A percentile compares a stretch with the other conserved stretches of the same genome.
Conservation (phyloP, 108 stramenopile genomes). For the Seminavis robusta region DNA sequence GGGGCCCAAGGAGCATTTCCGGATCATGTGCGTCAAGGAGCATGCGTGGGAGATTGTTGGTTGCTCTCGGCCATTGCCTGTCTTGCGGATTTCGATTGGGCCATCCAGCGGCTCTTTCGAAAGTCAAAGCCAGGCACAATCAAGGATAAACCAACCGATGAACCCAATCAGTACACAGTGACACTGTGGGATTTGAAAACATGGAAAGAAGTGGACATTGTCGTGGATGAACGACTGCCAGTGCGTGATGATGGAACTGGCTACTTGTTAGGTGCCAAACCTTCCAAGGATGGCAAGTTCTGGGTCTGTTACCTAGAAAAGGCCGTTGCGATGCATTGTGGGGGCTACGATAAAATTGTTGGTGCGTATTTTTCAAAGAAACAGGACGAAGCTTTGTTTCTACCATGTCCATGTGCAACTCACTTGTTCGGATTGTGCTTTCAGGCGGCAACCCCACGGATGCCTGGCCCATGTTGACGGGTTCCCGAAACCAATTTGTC, state of each 20-base stretch:
- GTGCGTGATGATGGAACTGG: background rate
- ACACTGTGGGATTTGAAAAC: slow-evolving; percentile 13
- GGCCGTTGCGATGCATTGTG: slow-evolving; percentile 17
- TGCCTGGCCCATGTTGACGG: slow-evolving; percentile 20
- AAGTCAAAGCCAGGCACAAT: slow-evolving; percentile 13
- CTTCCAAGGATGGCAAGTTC: slow-evolving; percentile 15
- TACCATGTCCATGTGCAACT: no score
- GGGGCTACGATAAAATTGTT: slow-evolving; percentile 3
- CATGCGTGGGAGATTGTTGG: slow-evolving; percentile 15
- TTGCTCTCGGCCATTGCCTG: slow-evolving; percentile 15
- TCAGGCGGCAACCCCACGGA: slow-evolving; percentile 11
- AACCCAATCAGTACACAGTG: slow-evolving; percentile 21
- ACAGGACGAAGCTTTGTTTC: no score
- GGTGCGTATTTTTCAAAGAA: no score
- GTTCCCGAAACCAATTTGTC: slow-evolving; percentile 12
- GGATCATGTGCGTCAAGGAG: background rate
- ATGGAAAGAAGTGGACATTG: slow-evolving; percentile 23
- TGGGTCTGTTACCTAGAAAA: slow-evolving; percentile 25
- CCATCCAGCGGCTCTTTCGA: slow-evolving; percentile 15
- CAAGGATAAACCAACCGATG: slow-evolving; percentile 18
- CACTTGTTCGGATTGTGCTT: no score
- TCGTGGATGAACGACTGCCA: slow-evolving; percentile 13
- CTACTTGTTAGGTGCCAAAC: slow-evolving; percentile 8
- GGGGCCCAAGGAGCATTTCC: no score
- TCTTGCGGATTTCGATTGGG: slow-evolving; percentile 22